phyloP scores from a whole-genome alignment of 768 basidiomycete genomes.

The Tulasnella calospora region DNA sequence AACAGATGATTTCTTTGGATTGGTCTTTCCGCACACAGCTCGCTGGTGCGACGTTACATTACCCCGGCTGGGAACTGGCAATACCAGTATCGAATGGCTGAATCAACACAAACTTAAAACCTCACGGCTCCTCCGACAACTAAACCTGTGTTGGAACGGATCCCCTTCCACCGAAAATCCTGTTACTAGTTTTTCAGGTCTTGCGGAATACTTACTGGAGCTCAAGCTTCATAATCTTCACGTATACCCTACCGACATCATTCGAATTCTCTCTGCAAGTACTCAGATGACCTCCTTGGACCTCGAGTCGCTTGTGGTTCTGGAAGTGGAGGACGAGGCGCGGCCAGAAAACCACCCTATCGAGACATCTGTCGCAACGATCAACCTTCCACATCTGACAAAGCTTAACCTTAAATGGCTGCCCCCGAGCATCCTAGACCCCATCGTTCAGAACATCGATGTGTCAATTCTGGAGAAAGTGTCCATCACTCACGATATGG shows the following conservation, averaged over 20 bases:
- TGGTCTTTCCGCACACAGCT: background rate
- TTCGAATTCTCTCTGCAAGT: background rate
- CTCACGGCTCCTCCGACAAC: background rate
- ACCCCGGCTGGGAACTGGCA: background rate
- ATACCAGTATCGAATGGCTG: background rate
- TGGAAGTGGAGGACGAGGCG: background rate
- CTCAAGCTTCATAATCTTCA: background rate
- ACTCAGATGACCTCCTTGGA: background rate
- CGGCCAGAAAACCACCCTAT: background rate
- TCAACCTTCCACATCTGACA: background rate
- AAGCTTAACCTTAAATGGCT: background rate
- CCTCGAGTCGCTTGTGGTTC: background rate
- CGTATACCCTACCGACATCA: background rate
- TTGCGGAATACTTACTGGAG: background rate
- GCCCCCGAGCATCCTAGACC: background rate
- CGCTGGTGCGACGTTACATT: background rate
- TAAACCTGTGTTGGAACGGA: background rate
- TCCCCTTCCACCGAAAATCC: background rate
- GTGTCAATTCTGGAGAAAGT: background rate
- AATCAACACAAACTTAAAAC: background rate
- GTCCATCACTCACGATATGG: background rate
- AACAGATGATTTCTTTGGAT: background rate
- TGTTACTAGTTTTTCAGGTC: background rate
- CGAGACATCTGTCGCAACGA: background rate
- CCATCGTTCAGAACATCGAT: background rate